phyloP scores from a whole-genome alignment of 2,329 filamentous ascomycete species.

The Fusarium nurragi region DNA sequence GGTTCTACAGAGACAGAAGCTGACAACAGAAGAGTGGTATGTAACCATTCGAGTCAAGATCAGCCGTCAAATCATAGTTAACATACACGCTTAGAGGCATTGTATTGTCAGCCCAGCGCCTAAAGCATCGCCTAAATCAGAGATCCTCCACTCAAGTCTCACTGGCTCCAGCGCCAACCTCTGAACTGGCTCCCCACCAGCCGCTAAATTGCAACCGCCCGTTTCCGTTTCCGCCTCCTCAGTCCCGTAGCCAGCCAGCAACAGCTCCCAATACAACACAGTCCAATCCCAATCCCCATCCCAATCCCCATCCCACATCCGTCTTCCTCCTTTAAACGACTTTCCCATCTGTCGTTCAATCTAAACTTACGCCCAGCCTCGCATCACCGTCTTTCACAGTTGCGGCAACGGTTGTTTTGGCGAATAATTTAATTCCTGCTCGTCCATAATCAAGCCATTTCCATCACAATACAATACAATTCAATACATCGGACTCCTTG shows the following conservation, averaged over 20 bases:
- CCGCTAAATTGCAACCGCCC: slow-evolving; percentile 32
- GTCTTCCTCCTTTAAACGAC: slow-evolving; percentile 37
- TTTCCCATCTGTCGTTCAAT: slow-evolving; percentile 34
- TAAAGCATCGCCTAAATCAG: slow-evolving; percentile 29
- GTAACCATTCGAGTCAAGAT: neutral
- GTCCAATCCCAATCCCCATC: neutral
- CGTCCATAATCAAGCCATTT: neutral
- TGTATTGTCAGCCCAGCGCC: slow-evolving; percentile 20
- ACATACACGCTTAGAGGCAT: neutral
- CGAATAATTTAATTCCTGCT: slow-evolving; percentile 14
- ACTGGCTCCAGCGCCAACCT: slow-evolving; percentile 24
- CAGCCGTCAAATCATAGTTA: slow-evolving; percentile 1
- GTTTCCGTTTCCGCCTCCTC: slow-evolving; percentile 26
- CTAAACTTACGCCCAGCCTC: slow-evolving; percentile 36
- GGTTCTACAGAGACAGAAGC: neutral
- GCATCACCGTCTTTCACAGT: slow-evolving; percentile 3
- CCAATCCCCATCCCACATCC: slow-evolving; percentile 5
- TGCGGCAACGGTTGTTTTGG: neutral
- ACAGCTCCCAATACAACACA: neutral
- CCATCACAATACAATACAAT: neutral
- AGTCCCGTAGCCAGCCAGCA: neutral
- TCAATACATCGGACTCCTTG: slow-evolving; percentile 23
- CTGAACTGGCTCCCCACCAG: slow-evolving; percentile 16
- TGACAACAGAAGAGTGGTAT: neutral
- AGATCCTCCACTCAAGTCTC: slow-evolving; percentile 15